Evolutionary conservation across 371 early-diverging fungal genomes (phyloP).

Genomic region (Rhizomucor miehei): DNA sequence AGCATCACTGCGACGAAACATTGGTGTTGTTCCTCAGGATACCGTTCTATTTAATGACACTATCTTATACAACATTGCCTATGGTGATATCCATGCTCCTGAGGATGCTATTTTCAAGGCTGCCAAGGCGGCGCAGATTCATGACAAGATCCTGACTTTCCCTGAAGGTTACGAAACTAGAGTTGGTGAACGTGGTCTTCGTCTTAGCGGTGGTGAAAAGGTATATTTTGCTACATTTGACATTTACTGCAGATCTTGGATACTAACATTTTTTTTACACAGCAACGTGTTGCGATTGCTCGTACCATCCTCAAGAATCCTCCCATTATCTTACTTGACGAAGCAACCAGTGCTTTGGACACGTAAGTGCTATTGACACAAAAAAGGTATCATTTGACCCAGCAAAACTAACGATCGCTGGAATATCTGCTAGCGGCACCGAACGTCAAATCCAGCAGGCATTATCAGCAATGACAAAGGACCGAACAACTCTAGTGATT

Average conservation of each 20-base stretch:
- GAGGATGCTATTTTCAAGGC: constrained; percentile 71
- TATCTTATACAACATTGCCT: constrained; percentile 78
- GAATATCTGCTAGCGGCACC: constrained; percentile 38
- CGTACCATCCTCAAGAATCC: constrained; percentile 85
- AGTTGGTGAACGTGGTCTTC: constrained; percentile 93
- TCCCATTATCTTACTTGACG: constrained; percentile 75
- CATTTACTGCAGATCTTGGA: too few species aligned
- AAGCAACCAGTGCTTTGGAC: constrained; percentile 70
- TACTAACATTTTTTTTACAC: neutral
- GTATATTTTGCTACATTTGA: too few species aligned
- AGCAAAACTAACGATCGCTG: too few species aligned
- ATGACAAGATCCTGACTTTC: constrained; percentile 64
- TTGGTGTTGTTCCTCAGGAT: constrained; percentile 92
- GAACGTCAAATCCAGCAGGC: constrained; percentile 82
- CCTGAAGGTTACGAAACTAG: constrained; percentile 83
- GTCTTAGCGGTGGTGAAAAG: constrained; percentile 92
- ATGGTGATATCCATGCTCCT: constrained; percentile 60
- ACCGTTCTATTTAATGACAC: constrained; percentile 83
- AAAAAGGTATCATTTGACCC: too few species aligned
- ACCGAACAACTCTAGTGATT: constrained; percentile 92
- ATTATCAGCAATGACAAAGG: constrained; percentile 60
- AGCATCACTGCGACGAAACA: constrained; percentile 60
- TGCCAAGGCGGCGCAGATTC: constrained; percentile 83
- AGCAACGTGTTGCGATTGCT: constrained; percentile 77
- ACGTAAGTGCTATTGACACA: constrained; percentile 13